Conservation (phyloP, 2,329 filamentous ascomycete species). For the Pestalotiopsis sp. region DNA sequence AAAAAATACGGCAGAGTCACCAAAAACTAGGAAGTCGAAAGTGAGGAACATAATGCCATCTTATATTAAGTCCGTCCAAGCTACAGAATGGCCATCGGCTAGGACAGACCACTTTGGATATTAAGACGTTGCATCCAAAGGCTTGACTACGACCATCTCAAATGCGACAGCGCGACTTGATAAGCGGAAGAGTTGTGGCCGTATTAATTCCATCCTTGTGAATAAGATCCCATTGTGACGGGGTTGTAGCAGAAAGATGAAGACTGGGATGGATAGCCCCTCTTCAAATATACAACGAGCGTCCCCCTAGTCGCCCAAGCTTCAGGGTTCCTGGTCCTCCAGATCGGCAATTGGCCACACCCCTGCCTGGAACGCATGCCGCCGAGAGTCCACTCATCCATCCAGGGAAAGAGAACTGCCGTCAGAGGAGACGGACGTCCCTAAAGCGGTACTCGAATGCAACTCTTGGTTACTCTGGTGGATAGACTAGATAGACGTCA, state of each 20-base stretch:
- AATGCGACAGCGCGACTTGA: neutral
- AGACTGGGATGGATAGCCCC: neutral
- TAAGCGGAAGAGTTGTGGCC: constrained; percentile 1
- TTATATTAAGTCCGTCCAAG: neutral
- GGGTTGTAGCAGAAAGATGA: constrained; percentile 5
- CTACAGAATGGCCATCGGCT: neutral
- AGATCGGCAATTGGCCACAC: neutral
- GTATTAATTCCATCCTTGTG: neutral
- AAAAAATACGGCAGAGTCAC: neutral
- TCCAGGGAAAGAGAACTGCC: neutral
- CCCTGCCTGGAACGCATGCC: neutral
- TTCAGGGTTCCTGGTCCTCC: neutral
- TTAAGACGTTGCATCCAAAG: neutral
- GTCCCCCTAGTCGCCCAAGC: neutral
- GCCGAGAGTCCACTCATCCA: neutral
- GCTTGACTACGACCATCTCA: neutral
- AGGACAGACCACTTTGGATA: neutral
- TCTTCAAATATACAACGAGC: neutral
- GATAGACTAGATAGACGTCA: too few species aligned
- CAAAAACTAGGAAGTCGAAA: neutral
- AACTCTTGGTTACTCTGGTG: too few species aligned
- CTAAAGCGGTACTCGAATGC: too few species aligned
- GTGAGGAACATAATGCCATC: neutral
- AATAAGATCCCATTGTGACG: neutral
- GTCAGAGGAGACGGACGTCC: neutral